Conservation (phyloP, 148 eudicot species). For the Rhododendron kiyosumense region DNA sequence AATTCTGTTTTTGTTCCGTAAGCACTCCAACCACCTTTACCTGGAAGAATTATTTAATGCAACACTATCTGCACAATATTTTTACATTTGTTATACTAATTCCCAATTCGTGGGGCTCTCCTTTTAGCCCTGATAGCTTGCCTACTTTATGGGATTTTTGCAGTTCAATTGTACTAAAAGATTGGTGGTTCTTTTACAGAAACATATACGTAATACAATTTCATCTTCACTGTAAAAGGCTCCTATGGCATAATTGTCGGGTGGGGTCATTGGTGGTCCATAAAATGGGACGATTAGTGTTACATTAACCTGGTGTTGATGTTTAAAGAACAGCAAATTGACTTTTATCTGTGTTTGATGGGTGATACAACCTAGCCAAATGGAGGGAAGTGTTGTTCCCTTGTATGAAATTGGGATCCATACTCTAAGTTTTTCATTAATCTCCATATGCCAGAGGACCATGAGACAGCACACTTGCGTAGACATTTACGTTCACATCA, state of each 20-base stretch:
- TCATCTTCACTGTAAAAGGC: not conserved
- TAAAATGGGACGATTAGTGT: not conserved
- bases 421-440: not conserved
- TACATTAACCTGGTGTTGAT: not conserved
- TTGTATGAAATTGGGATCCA: not conserved
- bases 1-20: slow-evolving; percentile 99
- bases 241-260: not conserved
- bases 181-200: slow-evolving; percentile 2
- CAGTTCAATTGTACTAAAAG: not conserved
- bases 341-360: not conserved
- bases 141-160: not conserved
- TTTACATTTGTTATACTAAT: not conserved
- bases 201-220: not conserved
- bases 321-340: not conserved
- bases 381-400: not conserved
- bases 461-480: not conserved
- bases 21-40: slow-evolving; percentile 18
- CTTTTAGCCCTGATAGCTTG: not conserved
- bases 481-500: not conserved
- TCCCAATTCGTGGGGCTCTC: not conserved
- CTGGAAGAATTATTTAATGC: not conserved
- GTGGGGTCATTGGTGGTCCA: not conserved
- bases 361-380: not conserved
- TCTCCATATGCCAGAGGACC: not conserved
- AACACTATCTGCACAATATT: not conserved